A percentile compares a stretch with the other conserved stretches of the same genome.
These are phyloP conservation scores for Camelina neglecta DNA, from an alignment of 345 rosid genomes.

Conservation along the genomic window DNA sequence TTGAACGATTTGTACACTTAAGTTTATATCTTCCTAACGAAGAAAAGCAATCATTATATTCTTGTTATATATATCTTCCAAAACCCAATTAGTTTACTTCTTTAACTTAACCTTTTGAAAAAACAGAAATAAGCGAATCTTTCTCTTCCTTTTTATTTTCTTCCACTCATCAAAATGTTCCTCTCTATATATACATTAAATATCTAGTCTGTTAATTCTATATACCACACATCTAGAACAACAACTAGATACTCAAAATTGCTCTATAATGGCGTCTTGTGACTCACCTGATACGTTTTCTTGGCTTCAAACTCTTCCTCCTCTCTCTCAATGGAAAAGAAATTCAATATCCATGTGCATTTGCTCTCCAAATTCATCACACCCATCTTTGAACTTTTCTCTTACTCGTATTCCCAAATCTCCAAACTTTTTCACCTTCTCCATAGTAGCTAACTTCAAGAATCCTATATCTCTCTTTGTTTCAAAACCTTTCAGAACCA, in stretches of 20 bases:
- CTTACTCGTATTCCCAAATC: constrained; percentile 48
- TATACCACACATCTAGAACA: constrained; percentile 13
- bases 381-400: constrained; percentile 63
- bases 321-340: constrained; percentile 58
- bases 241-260: constrained; percentile 12
- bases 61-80: too few species aligned
- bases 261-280: constrained; percentile 60
- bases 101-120: constrained; percentile 23
- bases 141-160: constrained; percentile 12
- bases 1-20: constrained; percentile 28
- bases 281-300: constrained; percentile 56
- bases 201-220: not conserved
- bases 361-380: constrained; percentile 58
- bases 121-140: constrained; percentile 20
- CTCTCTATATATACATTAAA: constrained; percentile 28
- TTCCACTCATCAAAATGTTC: constrained; percentile 13
- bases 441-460: constrained; percentile 55
- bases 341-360: constrained; percentile 58
- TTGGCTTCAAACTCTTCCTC: constrained; percentile 75
- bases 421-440: constrained; percentile 51
- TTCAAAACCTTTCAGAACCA: constrained; percentile 59
- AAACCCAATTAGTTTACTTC: not conserved
- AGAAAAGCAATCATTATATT: not conserved
- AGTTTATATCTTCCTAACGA: not conserved
- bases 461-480: constrained; percentile 64